phyloP scores from a whole-genome alignment of 2,329 filamentous ascomycete species.

The Fusarium buharicum region DNA sequence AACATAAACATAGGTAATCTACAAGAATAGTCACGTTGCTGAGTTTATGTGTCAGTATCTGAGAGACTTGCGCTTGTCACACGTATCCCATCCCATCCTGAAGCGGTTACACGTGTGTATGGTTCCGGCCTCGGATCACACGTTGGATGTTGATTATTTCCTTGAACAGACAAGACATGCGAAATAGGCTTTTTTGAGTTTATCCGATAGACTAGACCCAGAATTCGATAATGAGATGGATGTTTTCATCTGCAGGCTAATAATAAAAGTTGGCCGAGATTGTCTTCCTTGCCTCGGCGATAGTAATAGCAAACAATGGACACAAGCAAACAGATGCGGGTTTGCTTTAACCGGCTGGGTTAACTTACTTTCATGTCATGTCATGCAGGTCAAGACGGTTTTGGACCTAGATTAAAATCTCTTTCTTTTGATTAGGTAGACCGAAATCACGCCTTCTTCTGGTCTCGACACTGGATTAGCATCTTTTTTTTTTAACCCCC shows the following conservation, averaged over 20 bases:
- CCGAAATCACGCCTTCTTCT: constrained; percentile 2
- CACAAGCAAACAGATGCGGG: too few relatives aligned
- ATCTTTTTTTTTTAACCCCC: not conserved
- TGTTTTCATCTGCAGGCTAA: not conserved
- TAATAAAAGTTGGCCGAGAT: not conserved
- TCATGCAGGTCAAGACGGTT: not conserved
- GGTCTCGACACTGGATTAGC: not conserved
- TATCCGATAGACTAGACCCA: not conserved
- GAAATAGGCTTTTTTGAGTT: not conserved
- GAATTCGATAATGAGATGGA: not conserved
- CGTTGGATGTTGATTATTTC: not conserved
- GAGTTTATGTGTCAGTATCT: too few relatives aligned
- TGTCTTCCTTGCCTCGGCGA: not conserved
- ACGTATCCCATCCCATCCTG: too few relatives aligned
- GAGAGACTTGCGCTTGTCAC: too few relatives aligned
- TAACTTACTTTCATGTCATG: not conserved
- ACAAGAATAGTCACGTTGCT: too few relatives aligned
- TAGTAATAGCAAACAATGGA: not conserved
- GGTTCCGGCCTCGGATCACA: too few relatives aligned
- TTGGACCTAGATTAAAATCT: not conserved
- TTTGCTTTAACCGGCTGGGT: not conserved
- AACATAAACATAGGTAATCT: too few relatives aligned
- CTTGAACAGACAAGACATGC: not conserved
- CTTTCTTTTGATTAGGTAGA: not conserved
- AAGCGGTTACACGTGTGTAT: too few relatives aligned